Base-by-base conservation (phyloP, 139 green algal species). In the Chlamydomonas urium region DNA sequence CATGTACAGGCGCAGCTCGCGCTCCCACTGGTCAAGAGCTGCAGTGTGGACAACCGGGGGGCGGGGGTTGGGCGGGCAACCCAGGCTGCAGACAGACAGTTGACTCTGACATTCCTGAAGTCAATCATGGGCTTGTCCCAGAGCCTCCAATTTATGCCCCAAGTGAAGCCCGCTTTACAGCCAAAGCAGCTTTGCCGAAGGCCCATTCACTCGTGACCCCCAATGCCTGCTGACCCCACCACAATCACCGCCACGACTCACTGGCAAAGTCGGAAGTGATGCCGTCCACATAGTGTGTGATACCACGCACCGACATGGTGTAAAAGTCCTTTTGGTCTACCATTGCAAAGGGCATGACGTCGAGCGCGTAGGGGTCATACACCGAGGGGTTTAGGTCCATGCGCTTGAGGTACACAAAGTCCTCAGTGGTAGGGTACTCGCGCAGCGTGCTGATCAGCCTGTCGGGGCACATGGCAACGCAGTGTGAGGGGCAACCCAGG, bases 281-380 rank as follows among this genome's bases (percentile, higher is more conserved):
- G 3, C 79, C 83, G 38, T 87, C 83, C 10, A 87, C 33, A 59
- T 90, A 91, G 75, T 87, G 86, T 33, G 90, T 93, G 38, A 96
- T 85, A 61, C 90, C 90, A 0, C 81, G 65, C 33, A 87, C 81
- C 29, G 76, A 89, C 71, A 96, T 84, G 14, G 89, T 94, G 84
- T 91, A 96, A 69, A 93, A 92, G 69, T 93, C 81, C 21, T 70
- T 28, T 69, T 82, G 75, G 66, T 78, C 68, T 6, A 82, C 56
- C 32, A 23, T 37, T 23, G 42, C 70, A 65, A 83, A 87, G 24
- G 78, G 67, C 6, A 82, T 76, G 32, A 93, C 85, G 72, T 89
- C 77, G 31, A 96, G 73, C 0, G 83, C 87, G 74, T 96, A 96
- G 1, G 90, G 90, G 74, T 96, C 91, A 71, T 91, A 94, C 32